These are phyloP conservation scores for Fusarium caatingaense DNA, from an alignment of 2,329 filamentous ascomycete genomes.

Conservation along the genomic window DNA sequence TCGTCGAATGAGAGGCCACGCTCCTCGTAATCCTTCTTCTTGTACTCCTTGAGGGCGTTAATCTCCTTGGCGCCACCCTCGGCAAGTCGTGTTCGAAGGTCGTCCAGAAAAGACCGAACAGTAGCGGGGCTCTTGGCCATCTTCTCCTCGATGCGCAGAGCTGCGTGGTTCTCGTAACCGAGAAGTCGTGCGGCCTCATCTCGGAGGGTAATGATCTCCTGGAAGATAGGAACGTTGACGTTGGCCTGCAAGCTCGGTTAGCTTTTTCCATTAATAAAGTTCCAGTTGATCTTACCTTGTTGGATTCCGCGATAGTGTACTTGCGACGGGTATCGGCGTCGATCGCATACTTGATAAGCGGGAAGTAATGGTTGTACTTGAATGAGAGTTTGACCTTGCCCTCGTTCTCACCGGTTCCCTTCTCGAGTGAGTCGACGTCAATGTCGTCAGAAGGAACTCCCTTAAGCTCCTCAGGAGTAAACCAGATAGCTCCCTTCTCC, in stretches of 20 bases:
- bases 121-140: slow-evolving; percentile 83
- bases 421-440: slow-evolving; percentile 71
- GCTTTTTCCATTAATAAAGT: not conserved
- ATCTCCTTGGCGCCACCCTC: slow-evolving; percentile 78
- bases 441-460: slow-evolving; percentile 80
- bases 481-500: slow-evolving; percentile 84
- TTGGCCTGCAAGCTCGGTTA: slow-evolving; percentile 61
- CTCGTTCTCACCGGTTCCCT: slow-evolving; percentile 77
- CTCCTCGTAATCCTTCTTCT: slow-evolving; percentile 74
- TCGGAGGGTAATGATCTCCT: slow-evolving; percentile 77
- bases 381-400: slow-evolving; percentile 81
- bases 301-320: slow-evolving; percentile 80
- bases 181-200: slow-evolving; percentile 82
- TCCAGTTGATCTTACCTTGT: slow-evolving; percentile 66
- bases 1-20: slow-evolving; percentile 70
- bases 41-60: slow-evolving; percentile 76
- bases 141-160: slow-evolving; percentile 82
- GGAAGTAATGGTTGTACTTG: slow-evolving; percentile 86
- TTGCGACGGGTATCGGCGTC: slow-evolving; percentile 75
- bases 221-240: slow-evolving; percentile 78
- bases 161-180: slow-evolving; percentile 81
- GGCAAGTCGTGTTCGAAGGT: slow-evolving; percentile 74
- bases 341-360: slow-evolving; percentile 80
- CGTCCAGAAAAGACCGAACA: slow-evolving; percentile 78
- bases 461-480: slow-evolving; percentile 77